Evolutionary conservation across 2,329 filamentous ascomycete genomes (phyloP), one percentile per base, ranked within the genome.

Genomic region (Ramularia endophylla): DNA sequence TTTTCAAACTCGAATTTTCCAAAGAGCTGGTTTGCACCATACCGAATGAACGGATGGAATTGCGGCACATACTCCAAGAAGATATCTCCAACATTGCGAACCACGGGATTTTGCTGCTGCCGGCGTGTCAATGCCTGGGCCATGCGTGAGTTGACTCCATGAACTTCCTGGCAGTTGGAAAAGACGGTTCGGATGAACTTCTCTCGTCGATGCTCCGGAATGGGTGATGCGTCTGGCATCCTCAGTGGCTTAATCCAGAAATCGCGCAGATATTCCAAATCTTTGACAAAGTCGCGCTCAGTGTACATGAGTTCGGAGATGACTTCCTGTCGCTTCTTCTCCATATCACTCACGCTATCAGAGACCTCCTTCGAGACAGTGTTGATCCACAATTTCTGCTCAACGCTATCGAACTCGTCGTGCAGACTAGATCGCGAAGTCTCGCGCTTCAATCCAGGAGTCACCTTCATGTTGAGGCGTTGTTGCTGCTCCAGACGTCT

Each of bases 381-480:
- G 64, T 97, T 97, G 66, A 98, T 98, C 92, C 92, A 98, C 27
- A 98, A 76, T 65, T 97, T 97, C 69, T 97, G 92, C 63, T 97
- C 89, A 9, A 34, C 32, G 59, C 95, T 88, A 44, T 89, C 85
- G 30, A 64, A 71, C 49, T 92, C 87, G 54, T 94, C 88, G 58
- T 94, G 89, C 58, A 86, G 66, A 68, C 80, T 92, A 60, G 72
- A 73, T 52, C 79, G 75, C 5, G 81, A 84, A 41, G 81, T 77
- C 52, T 82, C 79, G 25, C 80, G 71, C 63, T 85, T 87, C 54
- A 98, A 71, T 44, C 89, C 89, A 20, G 88, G 87, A 53, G 90
- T 87, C 48, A 89, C 86, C 67, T 95, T 94, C 64, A 97, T 73
- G 62, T 98, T 97, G 53, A 97, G 69, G 51, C 92, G 77, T 34